Percentiles rank a stretch among this genome's conserved stretches.
These are phyloP conservation scores for Stipa capillata DNA, from an alignment of 176 grass and related monocot species.

Conservation along the genomic window DNA sequence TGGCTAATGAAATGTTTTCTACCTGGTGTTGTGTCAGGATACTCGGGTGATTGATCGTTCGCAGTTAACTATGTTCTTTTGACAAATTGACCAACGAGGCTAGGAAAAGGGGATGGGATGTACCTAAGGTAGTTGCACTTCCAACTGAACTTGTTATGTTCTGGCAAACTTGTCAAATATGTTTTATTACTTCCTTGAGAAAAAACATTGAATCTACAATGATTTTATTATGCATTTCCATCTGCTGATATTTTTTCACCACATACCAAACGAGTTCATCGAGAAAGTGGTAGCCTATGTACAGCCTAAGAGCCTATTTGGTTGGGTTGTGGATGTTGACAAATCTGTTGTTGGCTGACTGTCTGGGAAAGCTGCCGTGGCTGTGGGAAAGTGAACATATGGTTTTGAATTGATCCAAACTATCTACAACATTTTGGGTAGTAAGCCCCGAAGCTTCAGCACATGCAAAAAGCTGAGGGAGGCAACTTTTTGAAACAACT, in stretches of 20 bases:
- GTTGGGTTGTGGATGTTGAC: too few relatives aligned
- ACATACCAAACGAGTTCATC: constrained; percentile 67
- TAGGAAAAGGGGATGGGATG: constrained; percentile 52
- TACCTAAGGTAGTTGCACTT: constrained; percentile 33
- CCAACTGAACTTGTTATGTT: neutral
- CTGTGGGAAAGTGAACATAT: too few relatives aligned
- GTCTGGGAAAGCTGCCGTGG: too few relatives aligned
- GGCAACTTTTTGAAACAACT: too few relatives aligned
- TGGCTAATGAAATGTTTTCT: neutral
- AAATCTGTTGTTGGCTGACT: too few relatives aligned
- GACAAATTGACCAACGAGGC: constrained; percentile 48
- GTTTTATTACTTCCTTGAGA: neutral
- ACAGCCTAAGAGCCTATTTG: too few relatives aligned
- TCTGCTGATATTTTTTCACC: constrained; percentile 58
- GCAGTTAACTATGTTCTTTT: constrained; percentile 68
- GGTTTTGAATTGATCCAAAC: too few relatives aligned
- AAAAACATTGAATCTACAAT: neutral
- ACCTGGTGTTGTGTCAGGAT: constrained; percentile 18
- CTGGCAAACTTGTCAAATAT: too few relatives aligned
- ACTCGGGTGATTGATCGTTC: constrained; percentile 47
- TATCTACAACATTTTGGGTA: too few relatives aligned
- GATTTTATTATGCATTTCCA: neutral
- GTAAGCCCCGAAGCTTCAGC: too few relatives aligned
- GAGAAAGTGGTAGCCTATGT: constrained; percentile 52
- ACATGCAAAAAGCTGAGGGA: too few relatives aligned